Conservation (phyloP, 1,139 yeast species). For the Protomyces macrosporus region DNA sequence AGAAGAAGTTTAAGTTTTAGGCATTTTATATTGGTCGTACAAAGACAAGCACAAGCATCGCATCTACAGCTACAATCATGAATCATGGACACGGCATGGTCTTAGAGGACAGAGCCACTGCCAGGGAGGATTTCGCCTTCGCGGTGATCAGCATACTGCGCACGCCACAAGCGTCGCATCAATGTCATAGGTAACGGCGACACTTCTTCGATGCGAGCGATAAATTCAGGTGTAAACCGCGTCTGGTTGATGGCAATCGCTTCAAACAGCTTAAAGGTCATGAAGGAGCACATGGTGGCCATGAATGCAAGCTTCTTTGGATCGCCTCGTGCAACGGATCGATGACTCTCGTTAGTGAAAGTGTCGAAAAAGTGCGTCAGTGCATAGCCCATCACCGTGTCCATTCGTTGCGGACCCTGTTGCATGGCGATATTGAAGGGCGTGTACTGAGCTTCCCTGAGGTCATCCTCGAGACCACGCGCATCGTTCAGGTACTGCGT, state of each 20-base stretch:
- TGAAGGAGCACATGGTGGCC: background rate
- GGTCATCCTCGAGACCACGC: background rate
- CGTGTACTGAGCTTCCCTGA: background rate
- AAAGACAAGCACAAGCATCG: background rate
- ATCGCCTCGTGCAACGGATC: background rate
- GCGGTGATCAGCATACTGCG: background rate
- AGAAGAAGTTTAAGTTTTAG: constrained; percentile 29
- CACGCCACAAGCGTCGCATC: background rate
- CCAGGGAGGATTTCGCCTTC: background rate
- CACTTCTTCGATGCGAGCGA: background rate
- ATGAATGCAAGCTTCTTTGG: background rate
- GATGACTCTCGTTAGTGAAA: background rate
- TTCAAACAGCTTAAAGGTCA: background rate
- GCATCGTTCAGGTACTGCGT: background rate
- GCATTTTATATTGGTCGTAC: background rate
- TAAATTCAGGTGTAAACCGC: background rate
- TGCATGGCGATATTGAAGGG: background rate
- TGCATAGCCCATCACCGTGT: background rate
- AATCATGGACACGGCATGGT: no score
- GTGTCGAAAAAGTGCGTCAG: background rate
- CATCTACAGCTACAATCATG: no score
- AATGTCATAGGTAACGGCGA: background rate
- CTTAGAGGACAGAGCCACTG: background rate
- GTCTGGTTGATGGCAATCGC: background rate
- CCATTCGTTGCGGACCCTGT: background rate